Conservation (phyloP, 768 basidiomycete species). For the Boletus patriciae region DNA sequence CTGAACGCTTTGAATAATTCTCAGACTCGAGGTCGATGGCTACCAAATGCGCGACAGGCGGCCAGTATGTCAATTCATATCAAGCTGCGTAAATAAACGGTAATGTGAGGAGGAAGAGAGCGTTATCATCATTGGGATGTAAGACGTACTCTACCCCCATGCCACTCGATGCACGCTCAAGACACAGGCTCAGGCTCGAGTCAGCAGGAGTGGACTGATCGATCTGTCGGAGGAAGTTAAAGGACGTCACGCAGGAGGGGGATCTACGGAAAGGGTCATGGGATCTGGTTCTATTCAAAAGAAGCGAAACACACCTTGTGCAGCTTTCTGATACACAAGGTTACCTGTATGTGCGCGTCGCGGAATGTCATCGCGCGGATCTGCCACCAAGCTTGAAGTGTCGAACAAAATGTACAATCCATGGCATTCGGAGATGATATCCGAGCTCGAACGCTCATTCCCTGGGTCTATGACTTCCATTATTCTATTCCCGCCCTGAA, state of each 20-base stretch:
- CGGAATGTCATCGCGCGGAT: conserved; percentile 26
- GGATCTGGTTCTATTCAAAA: conserved; percentile 20
- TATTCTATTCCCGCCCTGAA: conserved; percentile 31
- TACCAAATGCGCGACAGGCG: conserved; percentile 27
- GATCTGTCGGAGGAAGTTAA: conserved; percentile 27
- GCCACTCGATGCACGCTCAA: conserved; percentile 28
- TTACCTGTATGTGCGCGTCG: conserved; percentile 34
- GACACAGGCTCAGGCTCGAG: conserved; percentile 29
- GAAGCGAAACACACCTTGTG: conserved; percentile 35
- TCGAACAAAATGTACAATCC: conserved; percentile 29
- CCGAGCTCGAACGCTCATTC: conserved; percentile 14
- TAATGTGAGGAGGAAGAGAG: conserved; percentile 8
- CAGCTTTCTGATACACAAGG: conserved; percentile 36
- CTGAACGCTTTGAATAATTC: conserved; percentile 34
- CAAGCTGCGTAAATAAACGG: conserved; percentile 22
- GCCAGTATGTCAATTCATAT: conserved; percentile 36
- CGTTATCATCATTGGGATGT: conserved; percentile 10
- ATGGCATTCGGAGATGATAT: conserved; percentile 23
- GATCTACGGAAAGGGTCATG: conserved; percentile 27
- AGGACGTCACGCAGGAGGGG: conserved; percentile 36
- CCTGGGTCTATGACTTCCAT: conserved; percentile 5
- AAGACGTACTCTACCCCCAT: conserved; percentile 37
- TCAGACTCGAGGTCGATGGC: conserved; percentile 24
- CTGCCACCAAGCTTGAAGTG: conserved; percentile 25
- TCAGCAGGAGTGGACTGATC: conserved; percentile 31